These are phyloP conservation scores for Lipomyces yamadae DNA, from an alignment of 805 yeast genomes.

Conservation along the genomic window DNA sequence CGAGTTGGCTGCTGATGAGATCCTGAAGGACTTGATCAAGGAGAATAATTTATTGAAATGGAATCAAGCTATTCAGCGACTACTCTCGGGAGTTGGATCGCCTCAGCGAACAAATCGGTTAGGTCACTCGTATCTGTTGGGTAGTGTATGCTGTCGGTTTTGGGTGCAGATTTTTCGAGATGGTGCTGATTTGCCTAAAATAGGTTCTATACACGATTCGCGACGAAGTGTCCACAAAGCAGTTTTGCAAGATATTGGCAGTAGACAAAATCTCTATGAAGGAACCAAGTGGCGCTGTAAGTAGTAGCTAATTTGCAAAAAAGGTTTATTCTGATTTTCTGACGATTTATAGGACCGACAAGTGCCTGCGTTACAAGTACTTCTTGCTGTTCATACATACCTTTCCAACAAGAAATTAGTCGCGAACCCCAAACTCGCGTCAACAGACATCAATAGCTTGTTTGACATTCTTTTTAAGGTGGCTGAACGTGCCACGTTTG, in stretches of 20 bases:
- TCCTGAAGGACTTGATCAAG: slow-evolving; percentile 3
- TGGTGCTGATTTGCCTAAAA: neutral
- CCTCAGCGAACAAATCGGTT: neutral
- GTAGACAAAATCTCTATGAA: neutral
- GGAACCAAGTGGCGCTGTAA: neutral
- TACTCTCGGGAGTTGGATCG: neutral
- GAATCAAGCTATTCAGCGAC: slow-evolving; percentile 3
- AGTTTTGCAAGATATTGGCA: neutral
- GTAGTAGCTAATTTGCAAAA: neutral
- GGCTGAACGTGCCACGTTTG: neutral
- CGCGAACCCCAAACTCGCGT: neutral
- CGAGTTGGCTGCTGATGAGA: neutral
- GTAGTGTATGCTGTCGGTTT: neutral
- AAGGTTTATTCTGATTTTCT: neutral
- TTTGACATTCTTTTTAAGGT: slow-evolving; percentile 6
- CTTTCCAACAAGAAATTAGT: neutral
- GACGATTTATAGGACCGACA: neutral
- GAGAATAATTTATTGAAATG: slow-evolving; percentile 9
- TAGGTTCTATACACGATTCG: slow-evolving; percentile 1
- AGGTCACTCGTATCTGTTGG: slow-evolving; percentile 1
- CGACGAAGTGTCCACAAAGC: neutral
- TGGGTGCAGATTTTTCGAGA: neutral
- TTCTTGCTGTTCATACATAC: neutral
- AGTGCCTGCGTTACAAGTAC: slow-evolving; percentile 1
- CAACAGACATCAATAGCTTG: neutral